Base-by-base conservation (phyloP, 1,139 yeast species). In the Yamadazyma diddensiae region DNA sequence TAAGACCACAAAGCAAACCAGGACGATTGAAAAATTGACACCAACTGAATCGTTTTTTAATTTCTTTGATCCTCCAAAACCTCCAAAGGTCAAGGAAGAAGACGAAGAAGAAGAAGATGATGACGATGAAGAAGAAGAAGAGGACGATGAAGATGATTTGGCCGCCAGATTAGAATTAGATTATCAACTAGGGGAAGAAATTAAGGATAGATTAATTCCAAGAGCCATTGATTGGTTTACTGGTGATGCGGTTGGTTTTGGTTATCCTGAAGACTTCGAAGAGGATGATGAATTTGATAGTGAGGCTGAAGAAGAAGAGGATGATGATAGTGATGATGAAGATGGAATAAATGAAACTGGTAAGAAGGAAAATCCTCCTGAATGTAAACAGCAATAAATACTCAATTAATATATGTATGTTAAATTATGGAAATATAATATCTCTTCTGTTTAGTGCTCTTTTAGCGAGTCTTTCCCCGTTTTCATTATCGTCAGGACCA, bases 211-310 rank as follows among this genome's bases (percentile, higher is more conserved):
- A 60, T 76, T 92, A 57, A 83, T 92, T 47, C 97, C 97, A 44
- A 79, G 96, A 53, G 97, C 97, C 35, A 77, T 92, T 50, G 97
- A 90, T 61, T 92, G 97, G 97, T 92, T 87, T 59, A 90, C 97
- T 12, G 97, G 98, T 32, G 88, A 84, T 47, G 98, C 98, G n/a
- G 76, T 90, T 38, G 77, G 73, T 33, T 73, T 61, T 45, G 78
- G 69, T 23, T 70, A 58, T 51, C 65, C 68, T 17, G 72, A 63
- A 30, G 73, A 65, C 29, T 59, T 59, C 29, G 73, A 65, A 21
- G 72, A 58, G 9, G 68, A 79, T 56, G 52, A 76, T 8, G 78
- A 65, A n/a, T 73, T 65, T 16, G 79, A 68, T 21, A 78, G 65
- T 15, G 70, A 56, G 14, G 70, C 55, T 16, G 59, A 49, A 24